These are phyloP conservation scores for Calonectria ilicicola DNA, from an alignment of 2,329 filamentous ascomycete species.

Conservation along the genomic window DNA sequence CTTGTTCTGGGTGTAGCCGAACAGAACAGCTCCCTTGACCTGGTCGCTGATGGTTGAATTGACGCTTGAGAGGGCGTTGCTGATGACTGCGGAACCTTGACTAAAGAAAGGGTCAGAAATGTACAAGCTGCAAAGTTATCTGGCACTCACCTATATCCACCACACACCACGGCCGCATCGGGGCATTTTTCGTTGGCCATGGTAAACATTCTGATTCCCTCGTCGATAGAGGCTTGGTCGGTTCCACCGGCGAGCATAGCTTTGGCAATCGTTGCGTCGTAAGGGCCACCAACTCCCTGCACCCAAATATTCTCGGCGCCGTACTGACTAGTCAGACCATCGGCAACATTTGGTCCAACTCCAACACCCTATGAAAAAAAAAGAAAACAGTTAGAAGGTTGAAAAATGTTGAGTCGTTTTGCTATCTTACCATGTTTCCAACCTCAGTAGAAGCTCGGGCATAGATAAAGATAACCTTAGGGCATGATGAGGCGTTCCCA, in stretches of 20 bases:
- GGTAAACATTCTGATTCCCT: slow-evolving; percentile 53
- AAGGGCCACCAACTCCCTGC: slow-evolving; percentile 55
- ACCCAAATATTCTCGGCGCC: slow-evolving; percentile 47
- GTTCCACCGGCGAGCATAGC: slow-evolving; percentile 52
- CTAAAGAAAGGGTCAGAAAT: neutral
- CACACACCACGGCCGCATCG: slow-evolving; percentile 53
- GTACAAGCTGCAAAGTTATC: neutral
- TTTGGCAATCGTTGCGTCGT: slow-evolving; percentile 47
- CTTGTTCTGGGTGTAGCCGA: slow-evolving; percentile 55
- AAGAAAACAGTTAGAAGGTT: neutral
- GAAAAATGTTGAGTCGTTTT: too few relatives aligned
- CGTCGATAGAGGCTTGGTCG: slow-evolving; percentile 49
- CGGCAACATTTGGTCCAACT: slow-evolving; percentile 41
- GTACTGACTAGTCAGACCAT: slow-evolving; percentile 40
- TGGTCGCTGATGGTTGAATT: slow-evolving; percentile 42
- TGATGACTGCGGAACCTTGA: slow-evolving; percentile 56
- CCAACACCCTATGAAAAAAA: neutral
- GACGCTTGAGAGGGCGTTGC: slow-evolving; percentile 49
- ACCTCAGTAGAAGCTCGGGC: slow-evolving; percentile 50
- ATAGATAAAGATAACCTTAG: slow-evolving; percentile 50
- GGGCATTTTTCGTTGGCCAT: slow-evolving; percentile 55
- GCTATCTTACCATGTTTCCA: slow-evolving; percentile 49
- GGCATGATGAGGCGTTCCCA: slow-evolving; percentile 44
- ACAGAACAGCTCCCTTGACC: slow-evolving; percentile 50
- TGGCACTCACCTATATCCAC: slow-evolving; percentile 43